Conservation (phyloP, 2,329 filamentous ascomycete species). For the Hymenoscyphus albidus region DNA sequence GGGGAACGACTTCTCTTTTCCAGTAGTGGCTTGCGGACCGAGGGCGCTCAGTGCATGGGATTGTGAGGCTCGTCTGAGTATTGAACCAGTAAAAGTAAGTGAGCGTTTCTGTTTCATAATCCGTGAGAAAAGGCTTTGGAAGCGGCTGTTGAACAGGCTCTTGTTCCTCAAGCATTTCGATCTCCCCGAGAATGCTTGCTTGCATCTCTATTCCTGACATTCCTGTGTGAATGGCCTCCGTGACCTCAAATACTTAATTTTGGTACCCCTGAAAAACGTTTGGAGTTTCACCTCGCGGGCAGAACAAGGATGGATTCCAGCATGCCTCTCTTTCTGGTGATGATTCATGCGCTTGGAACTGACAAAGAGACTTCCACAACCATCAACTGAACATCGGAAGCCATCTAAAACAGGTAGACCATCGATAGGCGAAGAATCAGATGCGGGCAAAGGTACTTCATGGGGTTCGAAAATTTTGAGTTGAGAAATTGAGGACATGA, state of each 20-base stretch:
- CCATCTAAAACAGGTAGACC: constrained; percentile 33
- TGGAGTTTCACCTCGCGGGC: constrained; percentile 32
- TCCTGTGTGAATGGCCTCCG: background rate
- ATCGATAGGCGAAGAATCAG: constrained; percentile 28
- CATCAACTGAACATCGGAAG: constrained; percentile 29
- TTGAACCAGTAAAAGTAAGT: background rate
- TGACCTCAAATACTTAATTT: constrained; percentile 38
- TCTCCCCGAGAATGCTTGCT: background rate
- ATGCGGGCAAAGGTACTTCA: constrained; percentile 29
- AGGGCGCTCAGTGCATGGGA: background rate
- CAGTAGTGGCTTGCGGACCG: background rate
- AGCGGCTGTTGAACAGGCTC: background rate
- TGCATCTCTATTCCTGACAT: background rate
- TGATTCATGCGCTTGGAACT: constrained; percentile 37
- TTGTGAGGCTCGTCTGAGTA: background rate
- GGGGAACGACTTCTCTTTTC: background rate
- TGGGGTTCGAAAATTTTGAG: constrained; percentile 35
- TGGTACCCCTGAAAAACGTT: constrained; percentile 39
- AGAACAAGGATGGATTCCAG: constrained; percentile 26
- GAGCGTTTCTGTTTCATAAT: background rate
- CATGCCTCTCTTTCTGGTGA: constrained; percentile 29
- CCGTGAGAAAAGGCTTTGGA: background rate
- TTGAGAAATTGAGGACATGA: constrained; percentile 29
- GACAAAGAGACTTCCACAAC: constrained; percentile 34
- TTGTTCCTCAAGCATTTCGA: background rate